Evolutionary conservation across 306 rosid species (phyloP).

Genomic region (Gleditsia sinensis): DNA sequence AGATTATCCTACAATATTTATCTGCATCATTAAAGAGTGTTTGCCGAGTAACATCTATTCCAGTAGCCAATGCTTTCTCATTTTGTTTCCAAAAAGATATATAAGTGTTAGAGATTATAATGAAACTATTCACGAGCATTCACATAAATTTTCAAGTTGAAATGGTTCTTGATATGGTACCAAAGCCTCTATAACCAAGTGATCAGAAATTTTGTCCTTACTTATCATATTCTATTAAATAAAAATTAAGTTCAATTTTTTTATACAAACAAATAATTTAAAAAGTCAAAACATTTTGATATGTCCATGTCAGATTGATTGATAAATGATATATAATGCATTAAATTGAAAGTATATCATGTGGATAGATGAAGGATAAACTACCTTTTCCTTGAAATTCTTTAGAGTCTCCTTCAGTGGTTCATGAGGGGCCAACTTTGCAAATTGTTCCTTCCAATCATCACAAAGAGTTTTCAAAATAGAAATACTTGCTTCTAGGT

Average conservation of each 20-base stretch:
- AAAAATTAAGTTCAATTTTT: no score
- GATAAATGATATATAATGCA: constrained; percentile 14
- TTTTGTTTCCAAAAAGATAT: constrained; percentile 54
- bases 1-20: constrained; percentile 64
- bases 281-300: no score
- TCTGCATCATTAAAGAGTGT: constrained; percentile 72
- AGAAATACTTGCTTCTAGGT: constrained; percentile 66
- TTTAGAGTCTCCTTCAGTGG: constrained; percentile 64
- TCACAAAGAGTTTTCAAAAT: constrained; percentile 75
- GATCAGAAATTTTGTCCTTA: no score
- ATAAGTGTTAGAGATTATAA: no score
- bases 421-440: constrained; percentile 67
- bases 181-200: no score
- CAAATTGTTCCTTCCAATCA: constrained; percentile 74
- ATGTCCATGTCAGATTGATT: no score
- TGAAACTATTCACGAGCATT: no score
- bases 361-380: constrained; percentile 16
- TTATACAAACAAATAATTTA: no score
- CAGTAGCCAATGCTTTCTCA: constrained; percentile 68
- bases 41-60: constrained; percentile 42
- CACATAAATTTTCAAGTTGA: no score
- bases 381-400: constrained; percentile 73
- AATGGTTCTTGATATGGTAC: no score
- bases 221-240: no score
- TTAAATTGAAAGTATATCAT: not conserved